Evolutionary conservation across 75 land plant species (phyloP).

Genomic region (Picea glauca): DNA sequence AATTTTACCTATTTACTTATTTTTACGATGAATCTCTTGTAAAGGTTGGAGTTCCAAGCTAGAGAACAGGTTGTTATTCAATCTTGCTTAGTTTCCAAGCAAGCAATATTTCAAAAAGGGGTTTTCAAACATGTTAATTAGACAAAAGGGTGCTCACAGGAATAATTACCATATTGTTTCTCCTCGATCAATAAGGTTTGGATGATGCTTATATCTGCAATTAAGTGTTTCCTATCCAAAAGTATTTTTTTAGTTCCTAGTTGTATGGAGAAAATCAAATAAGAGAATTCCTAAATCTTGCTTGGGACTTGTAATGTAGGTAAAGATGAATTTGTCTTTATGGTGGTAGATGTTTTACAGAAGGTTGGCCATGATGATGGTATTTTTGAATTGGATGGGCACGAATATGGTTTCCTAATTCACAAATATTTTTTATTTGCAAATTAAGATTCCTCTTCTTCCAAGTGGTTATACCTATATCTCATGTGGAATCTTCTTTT

Average conservation of each 20-base stretch:
- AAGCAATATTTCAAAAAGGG: background rate
- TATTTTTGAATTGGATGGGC: background rate
- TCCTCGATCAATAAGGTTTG: conserved; percentile 3
- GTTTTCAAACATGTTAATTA: background rate
- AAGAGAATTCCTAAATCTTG: background rate
- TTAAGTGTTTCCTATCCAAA: background rate
- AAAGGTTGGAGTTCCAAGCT: background rate
- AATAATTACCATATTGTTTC: background rate
- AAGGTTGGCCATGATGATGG: background rate
- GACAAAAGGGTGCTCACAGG: background rate
- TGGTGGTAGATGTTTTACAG: background rate
- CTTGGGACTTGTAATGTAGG: background rate
- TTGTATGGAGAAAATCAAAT: background rate
- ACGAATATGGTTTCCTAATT: background rate
- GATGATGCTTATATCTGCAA: background rate
- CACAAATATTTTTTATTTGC: too few relatives aligned
- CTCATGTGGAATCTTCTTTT: too few relatives aligned
- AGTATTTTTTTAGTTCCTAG: background rate
- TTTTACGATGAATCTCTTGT: background rate
- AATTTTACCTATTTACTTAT: background rate
- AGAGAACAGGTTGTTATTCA: background rate
- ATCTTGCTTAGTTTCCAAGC: background rate
- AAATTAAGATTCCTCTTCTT: too few relatives aligned
- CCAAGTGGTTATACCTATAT: too few relatives aligned
- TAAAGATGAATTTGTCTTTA: background rate